Evolutionary conservation across 495 filamentous ascomycete species (phyloP).

Genomic region (Neurospora sp.): DNA sequence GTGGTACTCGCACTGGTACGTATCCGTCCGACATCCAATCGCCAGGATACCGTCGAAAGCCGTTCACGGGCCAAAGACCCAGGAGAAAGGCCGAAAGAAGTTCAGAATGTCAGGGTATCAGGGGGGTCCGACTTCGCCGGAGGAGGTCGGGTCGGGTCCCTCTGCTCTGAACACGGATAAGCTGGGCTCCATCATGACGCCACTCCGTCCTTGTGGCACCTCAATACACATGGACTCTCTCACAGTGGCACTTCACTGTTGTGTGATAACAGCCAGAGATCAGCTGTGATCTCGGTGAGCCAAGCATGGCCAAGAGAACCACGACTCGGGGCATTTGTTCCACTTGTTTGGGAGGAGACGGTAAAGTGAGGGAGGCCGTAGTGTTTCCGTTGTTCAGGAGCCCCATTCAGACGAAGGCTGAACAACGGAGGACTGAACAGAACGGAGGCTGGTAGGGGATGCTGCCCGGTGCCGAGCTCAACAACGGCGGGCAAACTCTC

Average conservation of each 20-base stretch:
- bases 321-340: background rate
- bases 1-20: background rate
- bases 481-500: background rate
- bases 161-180: background rate
- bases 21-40: background rate
- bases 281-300: background rate
- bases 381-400: background rate
- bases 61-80: background rate
- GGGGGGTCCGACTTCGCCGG: background rate
- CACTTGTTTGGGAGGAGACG: background rate
- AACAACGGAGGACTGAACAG: background rate
- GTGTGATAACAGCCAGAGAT: background rate
- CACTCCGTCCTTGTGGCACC: background rate
- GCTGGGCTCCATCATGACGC: background rate
- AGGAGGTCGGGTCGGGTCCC: background rate
- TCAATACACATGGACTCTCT: background rate
- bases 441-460: background rate
- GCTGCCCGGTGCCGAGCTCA: background rate
- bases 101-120: background rate
- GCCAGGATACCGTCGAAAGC: background rate
- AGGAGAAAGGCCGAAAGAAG: background rate
- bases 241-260: background rate
- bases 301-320: background rate
- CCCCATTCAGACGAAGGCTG: background rate
- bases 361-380: background rate